phyloP scores from a whole-genome alignment of 441 rosid genomes.

The Populus hybrid region DNA sequence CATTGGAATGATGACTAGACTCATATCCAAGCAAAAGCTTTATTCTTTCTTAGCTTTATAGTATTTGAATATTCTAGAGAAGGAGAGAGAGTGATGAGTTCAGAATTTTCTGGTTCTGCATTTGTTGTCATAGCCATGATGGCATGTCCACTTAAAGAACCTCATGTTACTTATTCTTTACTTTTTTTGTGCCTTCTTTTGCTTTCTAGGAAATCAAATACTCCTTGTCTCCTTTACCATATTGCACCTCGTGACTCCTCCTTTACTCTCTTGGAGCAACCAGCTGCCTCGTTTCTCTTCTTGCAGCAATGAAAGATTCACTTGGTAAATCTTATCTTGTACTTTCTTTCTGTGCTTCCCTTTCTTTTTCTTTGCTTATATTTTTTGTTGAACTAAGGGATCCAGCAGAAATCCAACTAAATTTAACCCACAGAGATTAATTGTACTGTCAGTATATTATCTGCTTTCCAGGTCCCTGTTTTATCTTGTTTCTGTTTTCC shows the following conservation, averaged over 20 bases:
- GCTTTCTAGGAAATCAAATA: conserved; percentile 5
- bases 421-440: not conserved
- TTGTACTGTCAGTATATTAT: not conserved
- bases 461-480: not conserved
- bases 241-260: not conserved
- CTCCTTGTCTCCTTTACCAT: not conserved
- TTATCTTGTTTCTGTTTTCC: not conserved
- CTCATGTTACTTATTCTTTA: conserved; percentile 17
- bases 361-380: too few relatives aligned
- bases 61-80: not conserved
- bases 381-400: not conserved
- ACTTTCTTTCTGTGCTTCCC: not conserved
- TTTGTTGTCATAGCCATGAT: conserved; percentile 18
- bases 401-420: not conserved
- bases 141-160: conserved; percentile 28
- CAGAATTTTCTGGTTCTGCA: not conserved
- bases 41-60: not conserved
- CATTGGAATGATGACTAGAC: not conserved
- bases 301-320: conserved; percentile 20
- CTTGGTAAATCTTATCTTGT: conserved; percentile 11
- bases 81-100: not conserved
- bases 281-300: conserved; percentile 11
- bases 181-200: not conserved
- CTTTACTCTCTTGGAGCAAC: conserved; percentile 2
- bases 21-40: conserved; percentile 1